These are phyloP conservation scores for Crepidotus variabilis DNA, from an alignment of 768 basidiomycete species.

Conservation along the genomic window DNA sequence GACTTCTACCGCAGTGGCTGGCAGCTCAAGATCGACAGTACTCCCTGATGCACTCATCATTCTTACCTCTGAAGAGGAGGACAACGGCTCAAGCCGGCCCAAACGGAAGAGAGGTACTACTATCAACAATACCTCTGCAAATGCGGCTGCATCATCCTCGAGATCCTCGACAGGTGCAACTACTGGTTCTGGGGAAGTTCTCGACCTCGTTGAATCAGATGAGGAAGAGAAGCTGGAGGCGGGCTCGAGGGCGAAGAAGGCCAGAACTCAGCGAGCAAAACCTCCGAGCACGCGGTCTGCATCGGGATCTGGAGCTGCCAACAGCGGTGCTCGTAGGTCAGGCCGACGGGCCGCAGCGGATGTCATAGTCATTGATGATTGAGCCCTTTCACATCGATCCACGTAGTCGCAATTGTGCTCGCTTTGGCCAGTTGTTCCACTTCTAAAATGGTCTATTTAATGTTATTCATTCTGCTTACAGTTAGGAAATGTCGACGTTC, in stretches of 20 bases:
- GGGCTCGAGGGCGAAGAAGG: constrained; percentile 11
- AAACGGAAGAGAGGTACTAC: constrained; percentile 9
- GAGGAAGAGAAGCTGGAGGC: constrained; percentile 4
- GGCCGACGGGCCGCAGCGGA: constrained; percentile 3
- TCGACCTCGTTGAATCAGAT: constrained; percentile 9
- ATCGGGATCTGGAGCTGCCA: constrained; percentile 1
- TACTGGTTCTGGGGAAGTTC: constrained; percentile 2
- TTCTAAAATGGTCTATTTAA: no score
- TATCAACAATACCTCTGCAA: constrained; percentile 19
- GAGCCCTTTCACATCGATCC: no score
- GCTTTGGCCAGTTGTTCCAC: no score
- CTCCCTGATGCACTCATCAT: constrained; percentile 21
- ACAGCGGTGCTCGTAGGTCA: constrained; percentile 13
- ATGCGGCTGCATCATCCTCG: constrained; percentile 20
- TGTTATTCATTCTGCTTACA: no score
- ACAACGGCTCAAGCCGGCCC: background rate
- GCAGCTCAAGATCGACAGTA: background rate
- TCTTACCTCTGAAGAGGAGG: constrained; percentile 28
- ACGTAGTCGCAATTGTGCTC: no score
- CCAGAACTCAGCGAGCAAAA: constrained; percentile 10
- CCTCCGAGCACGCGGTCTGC: constrained; percentile 11
- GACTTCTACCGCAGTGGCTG: background rate
- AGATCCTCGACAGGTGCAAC: constrained; percentile 1
- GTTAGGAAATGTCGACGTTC: no score
- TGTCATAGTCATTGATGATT: constrained; percentile 9